phyloP scores from a whole-genome alignment of 208 protist species.

The Strigomonas culicis region DNA sequence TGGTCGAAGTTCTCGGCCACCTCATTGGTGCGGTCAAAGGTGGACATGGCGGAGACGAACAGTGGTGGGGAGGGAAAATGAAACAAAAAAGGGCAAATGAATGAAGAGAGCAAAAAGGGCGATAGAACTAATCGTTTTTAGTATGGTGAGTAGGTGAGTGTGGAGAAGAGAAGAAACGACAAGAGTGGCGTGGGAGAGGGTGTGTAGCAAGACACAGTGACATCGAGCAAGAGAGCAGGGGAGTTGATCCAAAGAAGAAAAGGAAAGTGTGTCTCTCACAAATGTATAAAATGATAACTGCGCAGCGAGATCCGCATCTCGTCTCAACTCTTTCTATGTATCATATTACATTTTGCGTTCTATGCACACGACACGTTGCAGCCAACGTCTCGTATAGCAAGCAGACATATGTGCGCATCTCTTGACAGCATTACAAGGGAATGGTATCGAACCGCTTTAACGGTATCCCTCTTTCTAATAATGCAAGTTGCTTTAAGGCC shows the following conservation, averaged over 20 bases:
- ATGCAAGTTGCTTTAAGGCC: conserved; percentile 30
- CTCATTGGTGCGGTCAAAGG: conserved; percentile 52
- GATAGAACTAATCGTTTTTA: no score
- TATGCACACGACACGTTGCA: no score
- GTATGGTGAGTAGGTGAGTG: no score
- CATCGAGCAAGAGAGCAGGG: background rate
- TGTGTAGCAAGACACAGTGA: background rate
- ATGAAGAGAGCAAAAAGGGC: background rate
- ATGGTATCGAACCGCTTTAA: conserved; percentile 29
- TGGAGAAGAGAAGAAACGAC: no score
- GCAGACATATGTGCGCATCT: no score
- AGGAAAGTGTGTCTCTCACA: no score
- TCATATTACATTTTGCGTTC: no score
- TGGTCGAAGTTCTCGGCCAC: conserved; percentile 66
- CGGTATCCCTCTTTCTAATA: conserved; percentile 24
- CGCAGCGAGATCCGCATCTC: no score
- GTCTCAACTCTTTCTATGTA: no score
- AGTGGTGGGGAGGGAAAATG: conserved; percentile 5
- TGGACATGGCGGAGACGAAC: conserved; percentile 1
- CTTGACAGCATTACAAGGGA: conserved; percentile 9
- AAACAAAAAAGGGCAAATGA: conserved; percentile 7
- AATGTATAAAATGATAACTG: no score
- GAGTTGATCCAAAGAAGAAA: background rate
- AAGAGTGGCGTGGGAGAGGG: no score
- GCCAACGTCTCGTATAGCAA: no score